A percentile compares a stretch with the other conserved stretches of the same genome.
Conservation (phyloP, 2,329 filamentous ascomycete species). For the Penicillium sp. region DNA sequence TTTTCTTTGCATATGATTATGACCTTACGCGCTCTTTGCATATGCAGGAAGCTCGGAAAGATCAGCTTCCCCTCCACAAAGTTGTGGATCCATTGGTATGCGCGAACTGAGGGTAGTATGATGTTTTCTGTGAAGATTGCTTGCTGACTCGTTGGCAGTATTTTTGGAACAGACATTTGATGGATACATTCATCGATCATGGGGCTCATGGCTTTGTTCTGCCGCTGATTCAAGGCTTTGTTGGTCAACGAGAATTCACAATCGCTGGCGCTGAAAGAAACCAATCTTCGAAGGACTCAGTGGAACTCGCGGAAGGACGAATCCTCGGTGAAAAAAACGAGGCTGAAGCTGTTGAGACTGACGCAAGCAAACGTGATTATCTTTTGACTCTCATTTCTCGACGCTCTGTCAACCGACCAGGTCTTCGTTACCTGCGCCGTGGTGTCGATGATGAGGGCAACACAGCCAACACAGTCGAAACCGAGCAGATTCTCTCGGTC, state of each 20-base stretch:
- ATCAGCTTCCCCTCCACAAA: slow-evolving; percentile 63
- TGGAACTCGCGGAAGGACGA: slow-evolving; percentile 26
- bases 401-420: slow-evolving; percentile 79
- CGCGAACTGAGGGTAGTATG: background rate
- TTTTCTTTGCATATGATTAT: slow-evolving; percentile 93
- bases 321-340: slow-evolving; percentile 46
- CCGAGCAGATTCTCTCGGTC: slow-evolving; percentile 84
- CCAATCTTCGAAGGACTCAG: slow-evolving; percentile 8
- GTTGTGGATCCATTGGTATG: slow-evolving; percentile 66
- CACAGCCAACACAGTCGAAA: slow-evolving; percentile 88
- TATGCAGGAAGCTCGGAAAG: slow-evolving; percentile 39
- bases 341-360: slow-evolving; percentile 25
- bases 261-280: slow-evolving; percentile 51
- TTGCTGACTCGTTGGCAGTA: slow-evolving; percentile 50
- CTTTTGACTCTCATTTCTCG: slow-evolving; percentile 90
- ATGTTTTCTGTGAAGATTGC: background rate
- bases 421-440: slow-evolving; percentile 82
- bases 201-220: slow-evolving; percentile 69
- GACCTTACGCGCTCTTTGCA: slow-evolving; percentile 73
- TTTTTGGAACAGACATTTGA: slow-evolving; percentile 86
- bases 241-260: slow-evolving; percentile 79
- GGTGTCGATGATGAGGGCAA: slow-evolving; percentile 88
- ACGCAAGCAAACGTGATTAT: slow-evolving; percentile 51
- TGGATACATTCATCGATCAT: slow-evolving; percentile 70
- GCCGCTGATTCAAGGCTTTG: slow-evolving; percentile 89